These are phyloP conservation scores for Naematelia aurantialba DNA, from an alignment of 768 basidiomycete species.

Conservation along the genomic window DNA sequence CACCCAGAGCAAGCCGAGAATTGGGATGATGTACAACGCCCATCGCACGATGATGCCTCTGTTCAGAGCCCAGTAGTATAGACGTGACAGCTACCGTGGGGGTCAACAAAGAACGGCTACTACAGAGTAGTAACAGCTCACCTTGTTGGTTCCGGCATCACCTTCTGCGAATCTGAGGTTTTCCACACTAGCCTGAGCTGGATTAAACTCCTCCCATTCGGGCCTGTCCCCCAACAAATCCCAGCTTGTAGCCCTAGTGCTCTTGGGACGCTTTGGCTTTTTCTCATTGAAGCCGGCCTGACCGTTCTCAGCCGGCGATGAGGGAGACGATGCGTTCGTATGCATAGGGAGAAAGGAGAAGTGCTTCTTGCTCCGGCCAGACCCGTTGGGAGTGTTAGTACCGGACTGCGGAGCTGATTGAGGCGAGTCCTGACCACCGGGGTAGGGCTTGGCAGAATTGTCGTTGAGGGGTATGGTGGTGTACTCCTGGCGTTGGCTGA, in stretches of 20 bases:
- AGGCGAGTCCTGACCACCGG: not conserved
- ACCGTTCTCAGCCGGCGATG: slow-evolving; percentile 9
- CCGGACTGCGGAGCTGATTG: slow-evolving; percentile 11
- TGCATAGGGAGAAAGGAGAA: slow-evolving; percentile 34
- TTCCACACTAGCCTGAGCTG: slow-evolving; percentile 40
- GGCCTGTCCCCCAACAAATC: slow-evolving; percentile 40
- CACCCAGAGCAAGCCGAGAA: slow-evolving; percentile 57
- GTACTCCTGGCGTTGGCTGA: slow-evolving; percentile 23
- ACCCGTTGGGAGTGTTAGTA: slow-evolving; percentile 22
- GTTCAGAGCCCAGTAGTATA: slow-evolving; percentile 71
- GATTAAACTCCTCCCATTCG: slow-evolving; percentile 51
- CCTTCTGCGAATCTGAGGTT: slow-evolving; percentile 49
- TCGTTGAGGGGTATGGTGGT: slow-evolving; percentile 32
- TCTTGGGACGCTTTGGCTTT: slow-evolving; percentile 28
- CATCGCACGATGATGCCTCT: slow-evolving; percentile 75
- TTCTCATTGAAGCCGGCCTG: slow-evolving; percentile 9
- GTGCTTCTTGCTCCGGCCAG: slow-evolving; percentile 22
- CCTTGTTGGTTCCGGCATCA: slow-evolving; percentile 49
- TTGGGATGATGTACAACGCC: slow-evolving; percentile 68
- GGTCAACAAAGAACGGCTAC: not conserved
- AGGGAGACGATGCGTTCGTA: slow-evolving; percentile 9
- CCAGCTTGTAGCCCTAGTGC: slow-evolving; percentile 26
- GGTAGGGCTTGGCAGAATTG: not conserved
- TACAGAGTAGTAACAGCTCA: slow-evolving; percentile 15
- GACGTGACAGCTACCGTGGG: slow-evolving; percentile 55